phyloP scores from a whole-genome alignment of 306 rosid genomes.

The Aeschynomene evenia region DNA sequence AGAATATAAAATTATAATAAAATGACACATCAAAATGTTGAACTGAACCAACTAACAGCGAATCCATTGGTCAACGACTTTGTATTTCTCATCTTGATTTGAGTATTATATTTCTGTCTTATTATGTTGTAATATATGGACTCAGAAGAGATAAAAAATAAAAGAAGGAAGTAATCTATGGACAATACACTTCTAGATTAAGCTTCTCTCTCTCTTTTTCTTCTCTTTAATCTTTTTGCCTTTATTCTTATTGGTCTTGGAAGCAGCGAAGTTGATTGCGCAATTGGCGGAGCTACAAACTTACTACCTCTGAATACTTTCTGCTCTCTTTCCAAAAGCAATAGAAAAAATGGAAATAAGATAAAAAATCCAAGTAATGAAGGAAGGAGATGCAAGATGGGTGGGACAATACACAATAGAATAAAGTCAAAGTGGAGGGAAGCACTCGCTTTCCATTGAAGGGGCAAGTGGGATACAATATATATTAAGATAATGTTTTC shows the following conservation, averaged over 20 bases:
- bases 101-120: too few species aligned
- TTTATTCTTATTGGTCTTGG: slow-evolving; percentile 30
- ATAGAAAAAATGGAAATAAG: background rate
- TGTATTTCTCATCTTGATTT: too few species aligned
- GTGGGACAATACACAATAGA: background rate
- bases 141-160: too few species aligned
- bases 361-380: background rate
- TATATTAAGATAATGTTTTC: too few species aligned
- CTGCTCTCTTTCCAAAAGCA: slow-evolving; percentile 19
- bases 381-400: background rate
- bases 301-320: background rate
- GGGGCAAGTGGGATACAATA: too few species aligned
- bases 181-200: background rate
- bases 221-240: background rate
- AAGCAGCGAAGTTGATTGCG: slow-evolving; percentile 35
- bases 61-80: too few species aligned
- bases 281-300: slow-evolving; percentile 47
- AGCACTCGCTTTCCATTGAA: background rate
- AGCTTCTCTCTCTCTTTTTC: background rate
- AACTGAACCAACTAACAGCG: background rate
- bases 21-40: background rate
- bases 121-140: too few species aligned
- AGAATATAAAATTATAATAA: background rate
- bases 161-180: too few species aligned
- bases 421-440: slow-evolving; percentile 7